Conservation (phyloP, 495 filamentous ascomycete species). For the Tuber brumale region DNA sequence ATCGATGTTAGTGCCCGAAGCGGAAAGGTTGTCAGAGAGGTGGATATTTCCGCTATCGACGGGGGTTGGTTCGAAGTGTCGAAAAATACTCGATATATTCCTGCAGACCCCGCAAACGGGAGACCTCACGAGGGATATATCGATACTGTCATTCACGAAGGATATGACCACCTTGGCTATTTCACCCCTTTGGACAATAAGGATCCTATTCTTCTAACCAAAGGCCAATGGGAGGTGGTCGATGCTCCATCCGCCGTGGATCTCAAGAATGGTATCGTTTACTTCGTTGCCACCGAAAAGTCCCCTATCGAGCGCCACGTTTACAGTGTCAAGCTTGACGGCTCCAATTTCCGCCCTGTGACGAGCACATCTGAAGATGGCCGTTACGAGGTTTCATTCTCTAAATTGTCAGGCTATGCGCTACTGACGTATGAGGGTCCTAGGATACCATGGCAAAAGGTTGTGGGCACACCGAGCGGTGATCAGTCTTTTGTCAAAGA, state of each 20-base stretch:
- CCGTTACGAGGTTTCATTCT: slow-evolving; percentile 85
- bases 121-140: slow-evolving; percentile 82
- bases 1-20: slow-evolving; percentile 69
- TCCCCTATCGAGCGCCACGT: slow-evolving; percentile 82
- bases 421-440: slow-evolving; percentile 79
- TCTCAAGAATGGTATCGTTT: slow-evolving; percentile 72
- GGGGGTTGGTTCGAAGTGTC: slow-evolving; percentile 96
- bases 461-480: slow-evolving; percentile 69
- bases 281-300: slow-evolving; percentile 82
- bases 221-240: slow-evolving; percentile 89
- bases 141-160: slow-evolving; percentile 79
- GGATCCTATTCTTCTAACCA: slow-evolving; percentile 73
- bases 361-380: slow-evolving; percentile 71
- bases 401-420: slow-evolving; percentile 69
- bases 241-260: slow-evolving; percentile 84
- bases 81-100: slow-evolving; percentile 77
- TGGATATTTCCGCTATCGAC: slow-evolving; percentile 73
- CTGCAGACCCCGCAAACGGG: slow-evolving; percentile 70
- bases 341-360: slow-evolving; percentile 59
- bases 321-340: slow-evolving; percentile 82
- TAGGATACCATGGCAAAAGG: slow-evolving; percentile 82
- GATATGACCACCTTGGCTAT: slow-evolving; percentile 86
- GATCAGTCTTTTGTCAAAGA: slow-evolving; percentile 54
- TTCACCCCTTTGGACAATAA: slow-evolving; percentile 85
- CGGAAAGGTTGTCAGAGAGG: slow-evolving; percentile 70